Base-by-base conservation (phyloP, 1,284 basidiomycete species). In the Sanguinoderma infundibulare region DNA sequence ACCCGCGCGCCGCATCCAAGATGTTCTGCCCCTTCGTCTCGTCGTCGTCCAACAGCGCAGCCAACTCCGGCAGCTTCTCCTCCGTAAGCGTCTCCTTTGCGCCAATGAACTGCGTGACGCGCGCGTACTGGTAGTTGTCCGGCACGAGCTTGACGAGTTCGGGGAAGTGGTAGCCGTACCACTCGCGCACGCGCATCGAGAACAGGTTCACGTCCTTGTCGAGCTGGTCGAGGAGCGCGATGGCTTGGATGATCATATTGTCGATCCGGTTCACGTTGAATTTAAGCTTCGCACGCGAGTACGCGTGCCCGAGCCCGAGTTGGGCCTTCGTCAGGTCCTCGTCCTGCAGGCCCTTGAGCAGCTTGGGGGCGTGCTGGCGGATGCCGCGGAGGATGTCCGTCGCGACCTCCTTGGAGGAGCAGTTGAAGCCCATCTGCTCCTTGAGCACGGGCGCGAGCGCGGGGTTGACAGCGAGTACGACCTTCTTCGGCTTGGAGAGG, bases 171-270 rank as follows among this genome's bases (percentile, higher is more conserved):
- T 98, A 99, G n/a, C 98, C 97, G 78, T 99, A 99, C 98, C 98
- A 99, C 77, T 99, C 97, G 69, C 97, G 86, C 57, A 98, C 90
- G 57, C 97, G 92, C 97, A 99, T 99, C 28, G 96, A 92, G 76
- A 99, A 98, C 28, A 97, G 90, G 83, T 99, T 99, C 75, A 99
- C 96, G 77, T 99, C 97, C 84, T 98, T 99, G 87, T 99, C 97
- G 74, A 99, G 91, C 74, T 98, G 96, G 82, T 99, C 97, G 72
- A 98, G 93, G 59, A 98, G 89, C 2, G 97, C 94, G 73, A 99
- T 98, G 57, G 97, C 97, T 80, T 99, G 98, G 73, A 99, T 99
- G 81, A 99, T 99, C 97, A 99, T 99, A 83, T 99, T 99, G 83
- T 99, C 97, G 66, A 95, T 91, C 68, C 97, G 87, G 87, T 99